A percentile compares a stretch with the other conserved stretches of the same genome.
Conservation (phyloP, 1,284 basidiomycete genomes). For the Ganoderma resinaceum region DNA sequence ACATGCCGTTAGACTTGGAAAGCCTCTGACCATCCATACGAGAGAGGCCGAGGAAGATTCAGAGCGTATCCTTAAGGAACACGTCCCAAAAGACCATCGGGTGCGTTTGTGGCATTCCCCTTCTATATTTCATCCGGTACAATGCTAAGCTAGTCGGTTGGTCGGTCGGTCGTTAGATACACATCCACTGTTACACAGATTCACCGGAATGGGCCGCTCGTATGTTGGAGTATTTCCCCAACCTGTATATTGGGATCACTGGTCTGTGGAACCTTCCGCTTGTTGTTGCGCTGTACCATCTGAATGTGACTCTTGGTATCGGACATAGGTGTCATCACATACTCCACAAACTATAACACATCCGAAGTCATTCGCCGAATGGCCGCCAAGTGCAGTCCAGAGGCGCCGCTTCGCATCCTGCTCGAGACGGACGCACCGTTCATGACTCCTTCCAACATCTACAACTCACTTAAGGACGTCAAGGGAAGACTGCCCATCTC, state of each 20-base stretch:
- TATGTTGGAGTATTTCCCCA: constrained; percentile 78
- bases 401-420: constrained; percentile 60
- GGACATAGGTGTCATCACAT: constrained; percentile 75
- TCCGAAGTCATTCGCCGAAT: constrained; percentile 63
- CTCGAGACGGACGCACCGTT: constrained; percentile 86
- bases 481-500: constrained; percentile 72
- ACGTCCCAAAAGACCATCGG: constrained; percentile 73
- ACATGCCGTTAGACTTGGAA: constrained; percentile 68
- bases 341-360: constrained; percentile 74
- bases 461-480: constrained; percentile 57
- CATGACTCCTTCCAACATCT: constrained; percentile 82
- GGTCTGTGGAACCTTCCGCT: constrained; percentile 44
- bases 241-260: constrained; percentile 83
- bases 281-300: neutral
- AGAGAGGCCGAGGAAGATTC: constrained; percentile 84
- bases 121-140: too few relatives aligned
- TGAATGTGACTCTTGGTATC: neutral
- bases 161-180: constrained; percentile 55
- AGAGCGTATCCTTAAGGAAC: constrained; percentile 73
- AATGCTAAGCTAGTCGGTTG: neutral
- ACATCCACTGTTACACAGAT: constrained; percentile 86
- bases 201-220: constrained; percentile 72
- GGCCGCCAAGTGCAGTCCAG: constrained; percentile 35
- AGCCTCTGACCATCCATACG: constrained; percentile 82
- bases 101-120: constrained; percentile 41